phyloP scores from a whole-genome alignment of 129 eudicot genomes.

The Lactuca sativa region DNA sequence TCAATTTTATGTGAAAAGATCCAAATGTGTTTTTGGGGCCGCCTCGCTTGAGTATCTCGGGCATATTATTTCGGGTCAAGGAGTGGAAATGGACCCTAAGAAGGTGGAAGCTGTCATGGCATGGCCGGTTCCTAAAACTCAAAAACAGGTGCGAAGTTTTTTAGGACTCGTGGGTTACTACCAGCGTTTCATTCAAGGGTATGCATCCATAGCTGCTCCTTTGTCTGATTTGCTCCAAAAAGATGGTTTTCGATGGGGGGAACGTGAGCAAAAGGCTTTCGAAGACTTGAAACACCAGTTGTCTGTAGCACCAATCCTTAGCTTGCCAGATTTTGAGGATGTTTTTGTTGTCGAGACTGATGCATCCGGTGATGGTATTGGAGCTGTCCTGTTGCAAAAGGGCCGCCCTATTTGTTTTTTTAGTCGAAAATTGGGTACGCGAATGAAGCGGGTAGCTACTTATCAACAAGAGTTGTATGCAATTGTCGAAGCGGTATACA shows the following conservation, averaged over 20 bases:
- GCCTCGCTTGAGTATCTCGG: background rate
- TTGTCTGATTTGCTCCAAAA: background rate
- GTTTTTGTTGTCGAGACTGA: constrained; percentile 11
- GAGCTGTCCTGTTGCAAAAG: background rate
- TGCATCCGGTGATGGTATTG: background rate
- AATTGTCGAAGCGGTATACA: background rate
- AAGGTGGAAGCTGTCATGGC: background rate
- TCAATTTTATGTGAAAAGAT: background rate
- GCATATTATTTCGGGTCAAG: background rate
- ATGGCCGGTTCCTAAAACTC: background rate
- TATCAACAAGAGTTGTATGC: constrained; percentile 10
- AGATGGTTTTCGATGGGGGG: background rate
- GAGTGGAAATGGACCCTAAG: background rate
- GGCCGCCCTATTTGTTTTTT: constrained; percentile 3
- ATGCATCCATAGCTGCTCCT: too few species aligned
- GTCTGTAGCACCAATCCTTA: too few species aligned
- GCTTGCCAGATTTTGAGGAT: background rate
- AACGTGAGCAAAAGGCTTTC: too few species aligned
- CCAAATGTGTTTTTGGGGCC: background rate
- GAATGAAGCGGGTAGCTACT: background rate
- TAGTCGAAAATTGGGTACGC: background rate
- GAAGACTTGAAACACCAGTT: too few species aligned
- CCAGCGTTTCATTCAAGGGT: too few species aligned
- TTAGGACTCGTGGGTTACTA: background rate
- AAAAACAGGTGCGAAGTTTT: background rate